Base-by-base conservation (phyloP, 1,139 yeast species). In the Komagataea norvegica region DNA sequence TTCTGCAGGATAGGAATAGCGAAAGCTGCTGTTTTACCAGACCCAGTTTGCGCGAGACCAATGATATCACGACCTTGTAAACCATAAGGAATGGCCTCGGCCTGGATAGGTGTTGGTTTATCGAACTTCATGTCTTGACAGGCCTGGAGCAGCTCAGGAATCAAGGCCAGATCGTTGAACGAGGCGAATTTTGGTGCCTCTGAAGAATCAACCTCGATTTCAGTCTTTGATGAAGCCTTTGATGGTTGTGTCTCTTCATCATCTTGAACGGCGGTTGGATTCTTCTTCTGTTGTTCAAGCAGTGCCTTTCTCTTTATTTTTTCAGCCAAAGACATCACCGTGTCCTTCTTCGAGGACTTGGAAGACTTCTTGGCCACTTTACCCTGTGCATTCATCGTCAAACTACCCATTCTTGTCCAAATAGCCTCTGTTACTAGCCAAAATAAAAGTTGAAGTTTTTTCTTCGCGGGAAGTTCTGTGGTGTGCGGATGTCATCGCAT, bases 1-100 rank as follows among this genome's bases (percentile, higher is more conserved):
- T 88, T 80, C 60, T 93, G 96, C 29, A 91, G 68, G 31, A 91
- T 87, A 1, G 98, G 98, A 41, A 83, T 78, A 15, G 91, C 89
- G 65, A 82, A 83, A 0, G 93, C 93, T 1, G 91, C 93, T 0
- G 93, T 83, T 58, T 83, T 83, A 53, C 93, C 93, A 1, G 89
- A 81, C 35, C 93, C 93, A 0, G 93, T 83, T 55, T 80, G 88
- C 0, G 93, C 93, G 47, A 83, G 67, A 11, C 91, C 93, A 51
- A 83, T 82, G 41, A 83, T 77, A 62, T 83, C 93, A 50, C 79
- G 77, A 1, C 96, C 96, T 49, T 81, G 78, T 18, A 91, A 65
- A 5, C 96, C 96, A 50, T 84, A 85, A 1, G 98, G 98, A 43
- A 93, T 84, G 8, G 96, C 76, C 59, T 85, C 89, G 6, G 83